These are phyloP conservation scores for Sarcocystis neurona DNA, from an alignment of 169 alveolate species.

Conservation along the genomic window DNA sequence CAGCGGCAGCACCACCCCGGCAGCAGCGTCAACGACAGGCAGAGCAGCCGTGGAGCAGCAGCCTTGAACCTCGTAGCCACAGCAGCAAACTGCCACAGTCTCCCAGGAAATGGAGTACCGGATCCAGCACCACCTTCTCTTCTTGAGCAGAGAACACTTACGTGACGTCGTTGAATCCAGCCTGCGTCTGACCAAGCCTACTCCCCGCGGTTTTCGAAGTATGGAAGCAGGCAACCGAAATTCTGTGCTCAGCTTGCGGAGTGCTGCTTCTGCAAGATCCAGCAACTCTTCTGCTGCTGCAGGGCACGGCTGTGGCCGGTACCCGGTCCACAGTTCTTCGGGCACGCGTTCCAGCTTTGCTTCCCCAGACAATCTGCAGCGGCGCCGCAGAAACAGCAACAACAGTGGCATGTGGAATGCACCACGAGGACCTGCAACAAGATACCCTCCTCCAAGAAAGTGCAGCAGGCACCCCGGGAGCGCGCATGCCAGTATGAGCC, in stretches of 20 bases:
- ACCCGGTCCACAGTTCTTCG: conserved; percentile 24
- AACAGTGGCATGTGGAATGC: neutral
- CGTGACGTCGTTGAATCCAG: neutral
- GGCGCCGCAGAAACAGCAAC: neutral
- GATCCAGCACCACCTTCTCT: no score
- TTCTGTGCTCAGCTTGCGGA: neutral
- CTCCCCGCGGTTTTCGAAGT: conserved; percentile 36
- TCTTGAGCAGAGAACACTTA: no score
- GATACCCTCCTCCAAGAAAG: neutral
- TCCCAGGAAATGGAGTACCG: no score
- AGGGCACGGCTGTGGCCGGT: conserved; percentile 4
- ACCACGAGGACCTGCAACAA: conserved; percentile 5
- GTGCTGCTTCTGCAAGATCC: conserved; percentile 26
- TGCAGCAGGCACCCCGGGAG: neutral
- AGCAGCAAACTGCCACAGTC: no score
- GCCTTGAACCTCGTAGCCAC: no score
- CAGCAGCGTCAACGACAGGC: no score
- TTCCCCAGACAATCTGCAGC: conserved; percentile 7
- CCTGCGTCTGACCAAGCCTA: conserved; percentile 26
- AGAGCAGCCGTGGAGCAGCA: no score
- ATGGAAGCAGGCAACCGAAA: neutral
- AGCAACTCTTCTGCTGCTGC: neutral
- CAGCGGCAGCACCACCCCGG: no score
- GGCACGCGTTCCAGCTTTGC: conserved; percentile 24
- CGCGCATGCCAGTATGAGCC: neutral